Evolutionary conservation across 305 asterid species (phyloP).

Genomic region (Fraxinus sp.): DNA sequence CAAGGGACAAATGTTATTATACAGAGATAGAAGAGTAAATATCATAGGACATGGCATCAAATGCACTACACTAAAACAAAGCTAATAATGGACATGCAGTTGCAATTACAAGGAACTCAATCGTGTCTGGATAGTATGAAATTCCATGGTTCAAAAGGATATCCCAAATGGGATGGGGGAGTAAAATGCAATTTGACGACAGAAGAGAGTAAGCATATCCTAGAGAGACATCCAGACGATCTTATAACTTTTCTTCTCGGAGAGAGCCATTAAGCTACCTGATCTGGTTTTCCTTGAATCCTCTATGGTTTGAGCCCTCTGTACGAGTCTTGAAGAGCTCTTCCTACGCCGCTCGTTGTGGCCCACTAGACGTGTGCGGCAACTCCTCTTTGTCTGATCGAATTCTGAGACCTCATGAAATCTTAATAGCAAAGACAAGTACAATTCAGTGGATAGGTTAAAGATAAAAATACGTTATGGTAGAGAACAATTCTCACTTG

Average conservation of each 20-base stretch:
- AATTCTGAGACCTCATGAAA: conserved; percentile 58
- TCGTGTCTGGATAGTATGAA: background rate
- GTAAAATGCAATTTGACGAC: conserved; percentile 32
- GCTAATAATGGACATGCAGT: background rate
- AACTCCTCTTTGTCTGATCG: conserved; percentile 57
- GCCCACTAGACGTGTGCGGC: conserved; percentile 53
- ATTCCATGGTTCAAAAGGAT: background rate
- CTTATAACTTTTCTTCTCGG: conserved; percentile 19
- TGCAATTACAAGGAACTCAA: background rate
- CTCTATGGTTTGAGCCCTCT: conserved; percentile 20
- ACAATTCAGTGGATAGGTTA: background rate
- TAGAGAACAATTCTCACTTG: background rate
- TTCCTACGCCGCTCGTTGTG: conserved; percentile 58
- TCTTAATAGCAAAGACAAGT: conserved; percentile 26
- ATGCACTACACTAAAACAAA: background rate
- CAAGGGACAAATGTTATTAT: background rate
- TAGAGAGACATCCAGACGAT: conserved; percentile 9
- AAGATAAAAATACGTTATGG: background rate
- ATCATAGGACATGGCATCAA: background rate
- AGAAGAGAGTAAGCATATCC: conserved; percentile 66
- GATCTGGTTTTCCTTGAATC: conserved; percentile 24
- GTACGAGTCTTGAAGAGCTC: conserved; percentile 30
- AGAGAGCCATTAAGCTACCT: conserved; percentile 13
- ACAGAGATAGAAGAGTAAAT: background rate
- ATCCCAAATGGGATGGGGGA: background rate